These are phyloP conservation scores for Sporothrix brasiliensis DNA, from an alignment of 2,329 filamentous ascomycete genomes.

Conservation along the genomic window DNA sequence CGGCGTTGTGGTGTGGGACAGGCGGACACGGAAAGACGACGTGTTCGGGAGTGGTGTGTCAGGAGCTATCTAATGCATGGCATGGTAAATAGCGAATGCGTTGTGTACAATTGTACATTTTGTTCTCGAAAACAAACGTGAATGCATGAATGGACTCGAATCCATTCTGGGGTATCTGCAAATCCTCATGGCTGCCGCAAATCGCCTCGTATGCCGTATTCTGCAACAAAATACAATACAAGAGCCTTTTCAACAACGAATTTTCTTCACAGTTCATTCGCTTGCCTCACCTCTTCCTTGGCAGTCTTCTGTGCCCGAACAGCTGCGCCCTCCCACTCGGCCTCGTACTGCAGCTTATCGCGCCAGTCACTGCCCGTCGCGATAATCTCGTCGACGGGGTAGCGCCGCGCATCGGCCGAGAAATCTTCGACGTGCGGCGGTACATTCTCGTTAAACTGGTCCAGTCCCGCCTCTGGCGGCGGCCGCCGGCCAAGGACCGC, in stretches of 20 bases:
- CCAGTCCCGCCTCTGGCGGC: slow-evolving; percentile 33
- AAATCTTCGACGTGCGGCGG: slow-evolving; percentile 31
- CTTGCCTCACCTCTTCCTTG: background rate
- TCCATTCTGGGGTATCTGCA: background rate
- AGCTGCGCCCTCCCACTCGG: slow-evolving; percentile 49
- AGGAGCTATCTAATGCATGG: background rate
- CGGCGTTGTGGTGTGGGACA: slow-evolving; percentile 59
- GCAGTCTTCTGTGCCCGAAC: background rate
- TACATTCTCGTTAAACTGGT: slow-evolving; percentile 30
- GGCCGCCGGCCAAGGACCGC: slow-evolving; percentile 47
- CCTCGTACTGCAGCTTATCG: slow-evolving; percentile 43
- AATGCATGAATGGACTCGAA: background rate
- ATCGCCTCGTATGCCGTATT: background rate
- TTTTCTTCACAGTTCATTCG: background rate
- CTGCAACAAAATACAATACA: background rate
- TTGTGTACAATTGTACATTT: background rate
- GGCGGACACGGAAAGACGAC: slow-evolving; percentile 55
- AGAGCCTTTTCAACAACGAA: no score
- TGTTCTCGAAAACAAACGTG: background rate
- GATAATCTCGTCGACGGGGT: slow-evolving; percentile 45
- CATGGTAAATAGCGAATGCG: background rate
- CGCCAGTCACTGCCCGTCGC: slow-evolving; percentile 48
- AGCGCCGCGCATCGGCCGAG: background rate
- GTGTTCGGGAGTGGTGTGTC: slow-evolving; percentile 57
- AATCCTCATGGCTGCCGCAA: background rate